These are phyloP conservation scores for Cucurbita pepo DNA, from an alignment of 306 rosid genomes.

Conservation along the genomic window DNA sequence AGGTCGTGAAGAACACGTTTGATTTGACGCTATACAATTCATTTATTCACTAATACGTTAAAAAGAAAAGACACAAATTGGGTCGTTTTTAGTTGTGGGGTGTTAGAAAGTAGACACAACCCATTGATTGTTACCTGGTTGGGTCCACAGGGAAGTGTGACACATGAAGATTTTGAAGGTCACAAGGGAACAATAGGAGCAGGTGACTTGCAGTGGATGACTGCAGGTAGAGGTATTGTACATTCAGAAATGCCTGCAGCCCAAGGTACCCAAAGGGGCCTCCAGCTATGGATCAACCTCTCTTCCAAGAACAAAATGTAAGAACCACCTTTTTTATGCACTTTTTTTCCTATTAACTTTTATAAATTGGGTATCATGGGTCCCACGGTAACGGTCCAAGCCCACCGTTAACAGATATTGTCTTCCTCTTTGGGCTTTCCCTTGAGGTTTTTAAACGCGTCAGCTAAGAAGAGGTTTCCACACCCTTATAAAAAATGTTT, in stretches of 20 bases:
- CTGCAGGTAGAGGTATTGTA: conserved; percentile 92
- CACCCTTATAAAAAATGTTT: too few species aligned
- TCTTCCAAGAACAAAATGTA: conserved; percentile 81
- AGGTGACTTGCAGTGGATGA: conserved; percentile 98
- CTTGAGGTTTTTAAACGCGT: too few species aligned
- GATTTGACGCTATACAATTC: background rate
- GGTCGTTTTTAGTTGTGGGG: background rate
- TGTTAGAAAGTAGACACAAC: background rate
- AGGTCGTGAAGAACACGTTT: background rate
- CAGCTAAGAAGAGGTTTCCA: too few species aligned
- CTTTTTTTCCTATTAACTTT: background rate
- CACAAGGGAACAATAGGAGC: conserved; percentile 78
- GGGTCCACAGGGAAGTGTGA: conserved; percentile 50
- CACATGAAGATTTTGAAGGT: conserved; percentile 94
- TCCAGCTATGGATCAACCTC: conserved; percentile 86
- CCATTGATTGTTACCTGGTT: background rate
- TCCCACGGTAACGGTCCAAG: too few species aligned
- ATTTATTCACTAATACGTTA: background rate
- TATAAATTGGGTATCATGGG: background rate
- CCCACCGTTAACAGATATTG: too few species aligned
- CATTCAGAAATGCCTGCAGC: conserved; percentile 93
- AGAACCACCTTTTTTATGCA: background rate
- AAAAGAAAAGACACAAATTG: background rate
- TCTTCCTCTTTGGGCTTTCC: too few species aligned
- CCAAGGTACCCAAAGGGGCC: conserved; percentile 79